Base-by-base conservation (phyloP, 257 asterid species). In the Hygrophila difformis region DNA sequence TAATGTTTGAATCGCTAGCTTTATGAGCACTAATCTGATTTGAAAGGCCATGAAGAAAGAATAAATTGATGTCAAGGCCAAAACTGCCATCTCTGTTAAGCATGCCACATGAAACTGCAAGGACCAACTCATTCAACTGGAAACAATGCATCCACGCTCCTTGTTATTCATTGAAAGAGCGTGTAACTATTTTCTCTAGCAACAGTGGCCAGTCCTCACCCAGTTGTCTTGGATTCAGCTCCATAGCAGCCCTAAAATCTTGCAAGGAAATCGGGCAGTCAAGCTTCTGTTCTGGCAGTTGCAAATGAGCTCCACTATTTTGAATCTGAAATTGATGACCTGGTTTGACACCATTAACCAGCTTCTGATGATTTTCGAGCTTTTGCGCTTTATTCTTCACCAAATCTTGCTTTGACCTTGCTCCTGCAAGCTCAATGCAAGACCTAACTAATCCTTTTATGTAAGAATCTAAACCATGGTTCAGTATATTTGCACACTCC, bases 161-260 rank as follows among this genome's bases (percentile, higher is more conserved):
- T 38, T 49, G 44, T 66, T 65, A 80, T 72, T 74, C 84, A 53
- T 83, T 88, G 55, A 73, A 73, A 53, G 83, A 56, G 15, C 33
- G 71, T 21, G 72, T 62, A 58, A 92, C 75, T 62, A 87, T 74
- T 68, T 63, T 84, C 75, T 87, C 97, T 39, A 84, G 74, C 61
- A 78, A 73, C 71, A 78, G 63, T 16, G 97, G 84, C 97, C 93
- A 87, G 66, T 84, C 92, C 77, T 80, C 92, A 10, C 95, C 97
- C 18, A 87, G 92, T 67, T 76, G 85, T 67, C 35, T 69, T 35
- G 92, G 87, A 60, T 78, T 76, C 68, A 84, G 65, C 77, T 81
- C 95, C 97, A 87, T 81, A 44, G 95, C 81, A 57, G 74, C 94
- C 63, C 75, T 74, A 64, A 87, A 81, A 41, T 84, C 95, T 70